phyloP scores from a whole-genome alignment of 306 rosid genomes.

The Dicorynia guianensis region DNA sequence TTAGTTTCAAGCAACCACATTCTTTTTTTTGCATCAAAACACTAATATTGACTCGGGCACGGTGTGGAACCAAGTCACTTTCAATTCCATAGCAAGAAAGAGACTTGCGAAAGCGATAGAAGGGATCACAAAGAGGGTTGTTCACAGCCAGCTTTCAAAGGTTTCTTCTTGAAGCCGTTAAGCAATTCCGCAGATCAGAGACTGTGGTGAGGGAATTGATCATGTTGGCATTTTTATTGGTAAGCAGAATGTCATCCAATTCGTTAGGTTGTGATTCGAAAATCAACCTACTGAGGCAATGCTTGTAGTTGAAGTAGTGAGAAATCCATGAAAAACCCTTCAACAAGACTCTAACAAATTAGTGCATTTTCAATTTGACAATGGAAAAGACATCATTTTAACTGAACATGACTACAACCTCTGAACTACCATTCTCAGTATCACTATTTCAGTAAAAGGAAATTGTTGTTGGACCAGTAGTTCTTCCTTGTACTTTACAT shows the following conservation, averaged over 20 bases:
- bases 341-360: conserved; percentile 49
- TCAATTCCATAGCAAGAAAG: conserved; percentile 40
- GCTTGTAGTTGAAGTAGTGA: conserved; percentile 68
- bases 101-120: conserved; percentile 16
- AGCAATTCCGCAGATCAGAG: not conserved
- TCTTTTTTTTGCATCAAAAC: conserved; percentile 17
- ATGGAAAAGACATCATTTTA: conserved; percentile 43
- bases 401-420: conserved; percentile 45
- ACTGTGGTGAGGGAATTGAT: conserved; percentile 2
- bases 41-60: conserved; percentile 8
- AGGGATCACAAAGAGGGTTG: conserved; percentile 39
- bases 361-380: conserved; percentile 20
- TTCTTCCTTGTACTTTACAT: conserved; percentile 5
- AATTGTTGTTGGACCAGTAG: conserved; percentile 6
- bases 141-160: conserved; percentile 47
- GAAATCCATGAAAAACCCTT: conserved; percentile 37
- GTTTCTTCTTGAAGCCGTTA: conserved; percentile 52
- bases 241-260: conserved; percentile 70
- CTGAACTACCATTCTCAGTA: conserved; percentile 40
- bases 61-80: conserved; percentile 32
- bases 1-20: conserved; percentile 1
- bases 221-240: conserved; percentile 40
- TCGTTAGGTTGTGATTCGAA: conserved; percentile 72
- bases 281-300: conserved; percentile 52
- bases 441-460: conserved; percentile 5